Evolutionary conservation across 1,284 basidiomycete genomes (phyloP).

Genomic region (Ustilago xerochloae): DNA sequence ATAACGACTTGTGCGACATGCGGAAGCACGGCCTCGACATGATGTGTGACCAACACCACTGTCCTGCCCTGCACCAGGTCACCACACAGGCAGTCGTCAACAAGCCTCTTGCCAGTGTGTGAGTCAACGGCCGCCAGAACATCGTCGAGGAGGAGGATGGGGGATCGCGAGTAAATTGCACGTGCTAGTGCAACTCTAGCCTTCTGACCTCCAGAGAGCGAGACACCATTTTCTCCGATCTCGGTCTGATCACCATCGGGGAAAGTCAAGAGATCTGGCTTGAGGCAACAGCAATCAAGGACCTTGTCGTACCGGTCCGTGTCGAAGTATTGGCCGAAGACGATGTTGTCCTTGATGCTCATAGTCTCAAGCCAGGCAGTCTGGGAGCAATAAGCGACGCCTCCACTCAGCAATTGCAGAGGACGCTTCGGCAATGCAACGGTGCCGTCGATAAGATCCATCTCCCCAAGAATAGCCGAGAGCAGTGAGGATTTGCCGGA

Average conservation of each 20-base stretch:
- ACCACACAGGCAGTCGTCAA: conserved; percentile 43
- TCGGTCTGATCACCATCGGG: conserved; percentile 59
- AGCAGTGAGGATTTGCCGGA: conserved; percentile 61
- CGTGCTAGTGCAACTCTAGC: conserved; percentile 60
- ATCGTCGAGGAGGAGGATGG: conserved; percentile 61
- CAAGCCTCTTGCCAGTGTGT: conserved; percentile 71
- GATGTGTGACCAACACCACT: conserved; percentile 80
- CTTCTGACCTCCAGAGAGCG: conserved; percentile 61
- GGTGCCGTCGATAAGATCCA: conserved; percentile 43
- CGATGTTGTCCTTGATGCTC: conserved; percentile 59
- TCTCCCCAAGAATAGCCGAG: conserved; percentile 55
- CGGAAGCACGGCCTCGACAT: conserved; percentile 48
- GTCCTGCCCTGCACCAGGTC: conserved; percentile 72
- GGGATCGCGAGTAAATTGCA: conserved; percentile 57
- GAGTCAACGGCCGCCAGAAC: conserved; percentile 74
- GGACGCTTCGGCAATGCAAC: conserved; percentile 31
- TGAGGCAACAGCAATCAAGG: conserved; percentile 54
- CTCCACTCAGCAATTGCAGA: conserved; percentile 15
- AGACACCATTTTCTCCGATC: conserved; percentile 58
- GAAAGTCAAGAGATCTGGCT: conserved; percentile 49
- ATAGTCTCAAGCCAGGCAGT: conserved; percentile 55
- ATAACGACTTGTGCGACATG: conserved; percentile 41
- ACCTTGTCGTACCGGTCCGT: conserved; percentile 49
- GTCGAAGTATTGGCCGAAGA: conserved; percentile 53
- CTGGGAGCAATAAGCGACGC: conserved; percentile 57